Evolutionary conservation across 1,284 basidiomycete species (phyloP).

Genomic region (Cutaneotrichosporon sp.): DNA sequence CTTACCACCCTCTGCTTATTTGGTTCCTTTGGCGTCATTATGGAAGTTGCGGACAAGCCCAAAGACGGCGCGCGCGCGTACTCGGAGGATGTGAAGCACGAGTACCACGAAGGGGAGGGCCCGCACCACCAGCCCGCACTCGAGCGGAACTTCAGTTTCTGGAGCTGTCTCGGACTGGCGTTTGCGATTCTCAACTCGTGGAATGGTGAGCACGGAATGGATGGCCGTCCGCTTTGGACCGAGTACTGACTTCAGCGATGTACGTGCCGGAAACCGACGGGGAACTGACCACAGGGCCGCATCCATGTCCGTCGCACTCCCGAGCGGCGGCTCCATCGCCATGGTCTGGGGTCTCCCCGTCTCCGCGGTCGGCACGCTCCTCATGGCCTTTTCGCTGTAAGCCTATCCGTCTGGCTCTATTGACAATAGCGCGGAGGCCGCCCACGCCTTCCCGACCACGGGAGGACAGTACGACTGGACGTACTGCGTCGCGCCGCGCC

Average conservation of each 20-base stretch:
- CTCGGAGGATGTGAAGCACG: background rate
- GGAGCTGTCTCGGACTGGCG: constrained; percentile 16
- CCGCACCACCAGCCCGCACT: constrained; percentile 6
- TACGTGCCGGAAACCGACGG: background rate
- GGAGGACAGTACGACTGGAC: constrained; percentile 47
- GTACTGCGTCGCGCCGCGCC: constrained; percentile 27
- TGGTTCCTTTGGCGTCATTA: no score
- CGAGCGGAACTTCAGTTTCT: constrained; percentile 12
- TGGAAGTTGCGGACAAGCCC: background rate
- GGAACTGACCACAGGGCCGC: constrained; percentile 7
- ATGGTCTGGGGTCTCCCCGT: constrained; percentile 43
- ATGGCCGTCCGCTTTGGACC: background rate
- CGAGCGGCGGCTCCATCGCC: constrained; percentile 38
- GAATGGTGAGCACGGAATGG: constrained; percentile 4
- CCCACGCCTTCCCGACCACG: constrained; percentile 16
- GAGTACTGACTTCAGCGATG: constrained; percentile 6
- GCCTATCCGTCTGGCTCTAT: background rate
- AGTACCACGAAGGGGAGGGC: background rate
- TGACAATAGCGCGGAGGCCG: constrained; percentile 12
- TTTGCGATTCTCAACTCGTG: constrained; percentile 19
- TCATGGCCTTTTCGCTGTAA: constrained; percentile 29
- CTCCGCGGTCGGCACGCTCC: constrained; percentile 28
- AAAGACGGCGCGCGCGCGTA: background rate
- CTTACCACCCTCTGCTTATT: no score
- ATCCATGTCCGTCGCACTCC: constrained; percentile 21